These are phyloP conservation scores for Torulaspora maleeae DNA, from an alignment of 805 yeast genomes.

Conservation along the genomic window DNA sequence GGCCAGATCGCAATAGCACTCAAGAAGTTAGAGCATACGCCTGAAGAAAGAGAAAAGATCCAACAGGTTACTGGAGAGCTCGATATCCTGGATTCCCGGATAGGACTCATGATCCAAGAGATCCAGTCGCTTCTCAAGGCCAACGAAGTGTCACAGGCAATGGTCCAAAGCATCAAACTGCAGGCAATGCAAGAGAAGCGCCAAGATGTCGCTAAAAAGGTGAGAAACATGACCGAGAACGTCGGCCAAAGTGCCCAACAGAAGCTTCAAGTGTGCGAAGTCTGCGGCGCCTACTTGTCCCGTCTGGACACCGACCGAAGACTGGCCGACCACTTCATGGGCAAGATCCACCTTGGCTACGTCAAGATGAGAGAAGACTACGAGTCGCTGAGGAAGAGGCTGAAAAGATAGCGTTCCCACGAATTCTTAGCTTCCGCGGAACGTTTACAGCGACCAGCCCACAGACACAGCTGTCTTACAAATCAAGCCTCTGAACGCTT, in stretches of 20 bases:
- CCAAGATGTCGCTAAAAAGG: conserved; percentile 49
- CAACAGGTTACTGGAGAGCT: conserved; percentile 51
- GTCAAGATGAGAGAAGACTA: conserved; percentile 61
- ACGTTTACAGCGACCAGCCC: too few relatives aligned
- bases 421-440: not conserved
- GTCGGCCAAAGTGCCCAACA: conserved; percentile 85
- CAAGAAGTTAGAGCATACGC: conserved; percentile 57
- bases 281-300: conserved; percentile 85
- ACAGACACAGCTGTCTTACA: too few relatives aligned
- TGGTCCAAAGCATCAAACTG: conserved; percentile 46
- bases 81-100: conserved; percentile 56
- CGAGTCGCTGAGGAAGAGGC: conserved; percentile 22
- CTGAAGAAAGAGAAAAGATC: conserved; percentile 63
- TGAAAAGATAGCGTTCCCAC: conserved; percentile 1
- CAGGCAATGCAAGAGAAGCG: conserved; percentile 46
- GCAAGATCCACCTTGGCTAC: conserved; percentile 81
- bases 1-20: conserved; percentile 58
- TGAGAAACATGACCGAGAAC: conserved; percentile 59
- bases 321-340: conserved; percentile 83
- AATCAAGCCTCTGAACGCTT: too few relatives aligned
- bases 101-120: conserved; percentile 66
- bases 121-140: conserved; percentile 47
- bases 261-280: conserved; percentile 82
- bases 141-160: conserved; percentile 48
- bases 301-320: conserved; percentile 83